phyloP scores from a whole-genome alignment of 2,329 filamentous ascomycete genomes.

The Stromatinia cepivora region DNA sequence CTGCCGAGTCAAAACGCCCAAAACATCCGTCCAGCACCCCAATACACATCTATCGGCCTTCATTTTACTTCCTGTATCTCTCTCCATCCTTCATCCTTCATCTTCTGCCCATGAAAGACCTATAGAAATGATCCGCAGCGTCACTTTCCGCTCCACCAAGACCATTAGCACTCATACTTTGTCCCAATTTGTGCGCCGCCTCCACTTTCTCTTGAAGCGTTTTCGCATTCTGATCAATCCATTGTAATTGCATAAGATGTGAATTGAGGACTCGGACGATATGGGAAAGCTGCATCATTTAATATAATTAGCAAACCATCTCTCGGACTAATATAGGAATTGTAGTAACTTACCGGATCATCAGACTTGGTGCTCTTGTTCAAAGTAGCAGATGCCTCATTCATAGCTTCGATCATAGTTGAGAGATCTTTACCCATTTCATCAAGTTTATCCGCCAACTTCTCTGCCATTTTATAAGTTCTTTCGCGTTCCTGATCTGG shows the following conservation, averaged over 20 bases:
- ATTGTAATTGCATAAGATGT: constrained; percentile 87
- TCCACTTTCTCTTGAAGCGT: constrained; percentile 79
- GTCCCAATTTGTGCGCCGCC: constrained; percentile 77
- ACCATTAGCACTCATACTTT: constrained; percentile 55
- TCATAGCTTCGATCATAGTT: constrained; percentile 98
- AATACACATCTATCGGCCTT: neutral
- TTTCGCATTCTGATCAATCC: constrained; percentile 84
- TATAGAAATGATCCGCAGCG: constrained; percentile 85
- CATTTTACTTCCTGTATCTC: neutral
- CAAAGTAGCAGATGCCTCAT: constrained; percentile 83
- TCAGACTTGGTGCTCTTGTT: constrained; percentile 87
- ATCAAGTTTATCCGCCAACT: constrained; percentile 83
- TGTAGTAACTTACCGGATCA: constrained; percentile 67
- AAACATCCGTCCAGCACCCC: constrained; percentile 2
- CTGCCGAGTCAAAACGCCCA: constrained; percentile 16
- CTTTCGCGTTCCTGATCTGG: constrained; percentile 94
- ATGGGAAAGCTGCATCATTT: constrained; percentile 69
- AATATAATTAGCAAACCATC: constrained; percentile 25
- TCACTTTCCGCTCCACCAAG: constrained; percentile 64
- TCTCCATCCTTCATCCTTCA: neutral
- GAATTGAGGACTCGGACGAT: constrained; percentile 94
- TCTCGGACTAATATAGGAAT: neutral
- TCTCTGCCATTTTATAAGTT: constrained; percentile 95
- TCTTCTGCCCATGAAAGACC: constrained; percentile 78
- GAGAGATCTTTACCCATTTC: constrained; percentile 91